Evolutionary conservation across 305 asterid genomes (phyloP), one percentile per base, ranked within the genome.

Genomic region (Fraxinus nigra): DNA sequence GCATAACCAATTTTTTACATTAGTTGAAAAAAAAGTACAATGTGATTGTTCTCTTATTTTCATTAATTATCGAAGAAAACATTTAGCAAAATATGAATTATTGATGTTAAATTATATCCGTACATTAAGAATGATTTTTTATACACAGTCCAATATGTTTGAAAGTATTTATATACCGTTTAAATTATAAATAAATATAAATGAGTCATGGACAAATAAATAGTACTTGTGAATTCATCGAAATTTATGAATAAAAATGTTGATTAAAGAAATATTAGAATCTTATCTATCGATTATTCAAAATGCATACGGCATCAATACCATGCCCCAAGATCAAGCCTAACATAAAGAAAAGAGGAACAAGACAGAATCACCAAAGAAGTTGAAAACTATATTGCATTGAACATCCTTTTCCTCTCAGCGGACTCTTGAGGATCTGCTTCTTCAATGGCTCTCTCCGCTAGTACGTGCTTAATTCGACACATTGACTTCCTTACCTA

Each of bases 381-480:
- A 7, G 34, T 24, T 4, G 78, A 33, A 33, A 56, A 26, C 70
- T 46, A 89, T 32, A 89, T 56, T 74, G 85, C 34, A 82, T 96
- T 96, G 88, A 96, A 86, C 99, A 94, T 90, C 87, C 94, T 91
- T 88, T 90, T 94, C 99, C 94, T 93, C 90, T 94, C 98, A 40
- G 92, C 85, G 11, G 98, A 92, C 85, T 98, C 90, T 86, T 97
- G 85, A 20, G 95, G 93, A 85, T 96, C 98, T 5, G 98, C 79
- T 84, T 96, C 98, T 32, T 89, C 98, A 48, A 96, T 91, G 24
- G 97, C 98, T 90, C 98, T 91, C 91, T 95, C 97, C 0, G 97
- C 93, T 13, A 94, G 89, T 48, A 93, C 95, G 33, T 94, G 97
- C 83, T 94, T 94, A 85, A 94, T 91, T 79, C 98, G 82, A 84